Evolutionary conservation across 1,139 yeast genomes (phyloP).

Genomic region (Groenewaldozyma sp.): DNA sequence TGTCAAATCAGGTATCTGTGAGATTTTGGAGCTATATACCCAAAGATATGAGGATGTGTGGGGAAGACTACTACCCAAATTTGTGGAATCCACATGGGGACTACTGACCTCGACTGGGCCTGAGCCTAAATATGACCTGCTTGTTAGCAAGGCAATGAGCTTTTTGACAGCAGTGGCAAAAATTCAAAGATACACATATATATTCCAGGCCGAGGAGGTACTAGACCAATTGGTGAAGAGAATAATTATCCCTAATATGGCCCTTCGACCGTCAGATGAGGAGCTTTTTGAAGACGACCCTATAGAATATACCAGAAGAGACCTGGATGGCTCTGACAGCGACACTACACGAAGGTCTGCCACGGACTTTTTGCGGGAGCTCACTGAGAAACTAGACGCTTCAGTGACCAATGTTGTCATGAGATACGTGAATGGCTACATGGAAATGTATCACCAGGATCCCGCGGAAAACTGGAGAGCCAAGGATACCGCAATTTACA

Average conservation of each 20-base stretch:
- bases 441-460: slow-evolving; percentile 40
- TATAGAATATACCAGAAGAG: slow-evolving; percentile 81
- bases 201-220: slow-evolving; percentile 60
- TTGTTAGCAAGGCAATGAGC: slow-evolving; percentile 72
- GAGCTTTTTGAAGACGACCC: slow-evolving; percentile 97
- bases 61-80: slow-evolving; percentile 62
- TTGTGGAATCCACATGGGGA: slow-evolving; percentile 78
- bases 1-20: slow-evolving; percentile 77
- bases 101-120: slow-evolving; percentile 57
- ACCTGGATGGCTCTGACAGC: slow-evolving; percentile 88
- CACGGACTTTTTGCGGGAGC: slow-evolving; percentile 80
- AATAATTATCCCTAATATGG: slow-evolving; percentile 80
- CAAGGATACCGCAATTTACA: slow-evolving; percentile 79
- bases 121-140: slow-evolving; percentile 72
- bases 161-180: slow-evolving; percentile 78
- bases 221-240: slow-evolving; percentile 71
- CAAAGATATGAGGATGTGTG: slow-evolving; percentile 90
- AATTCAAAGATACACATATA: slow-evolving; percentile 49
- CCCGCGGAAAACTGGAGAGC: slow-evolving; percentile 56
- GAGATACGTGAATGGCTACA: slow-evolving; percentile 63
- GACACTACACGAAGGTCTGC: slow-evolving; percentile 90
- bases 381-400: slow-evolving; percentile 71
- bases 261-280: slow-evolving; percentile 71
- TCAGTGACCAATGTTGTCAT: slow-evolving; percentile 67
- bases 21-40: slow-evolving; percentile 74